phyloP scores from a whole-genome alignment of 768 basidiomycete species.

The Nidularia pulvinata region DNA sequence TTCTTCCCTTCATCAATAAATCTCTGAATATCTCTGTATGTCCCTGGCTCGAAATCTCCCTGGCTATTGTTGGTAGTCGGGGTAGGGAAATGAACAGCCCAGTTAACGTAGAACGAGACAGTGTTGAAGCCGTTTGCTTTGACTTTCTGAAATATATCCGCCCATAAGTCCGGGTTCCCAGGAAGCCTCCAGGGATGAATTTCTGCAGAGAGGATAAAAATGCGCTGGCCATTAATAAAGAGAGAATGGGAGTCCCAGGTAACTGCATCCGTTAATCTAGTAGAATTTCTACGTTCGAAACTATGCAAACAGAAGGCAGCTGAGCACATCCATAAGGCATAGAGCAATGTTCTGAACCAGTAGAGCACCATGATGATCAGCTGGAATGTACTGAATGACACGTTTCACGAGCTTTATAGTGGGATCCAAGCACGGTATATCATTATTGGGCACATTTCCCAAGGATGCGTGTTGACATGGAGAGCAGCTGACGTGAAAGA shows the following conservation, averaged over 20 bases:
- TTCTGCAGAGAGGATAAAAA: conserved; percentile 63
- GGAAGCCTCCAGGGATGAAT: conserved; percentile 61
- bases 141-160: conserved; percentile 62
- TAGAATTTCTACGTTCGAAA: conserved; percentile 18
- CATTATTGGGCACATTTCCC: too few species aligned
- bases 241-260: conserved; percentile 64
- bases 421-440: too few species aligned
- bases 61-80: conserved; percentile 37
- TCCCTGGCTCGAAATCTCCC: conserved; percentile 47
- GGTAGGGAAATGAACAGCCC: conserved; percentile 55
- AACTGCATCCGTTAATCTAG: conserved; percentile 44
- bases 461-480: too few species aligned
- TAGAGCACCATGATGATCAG: not conserved
- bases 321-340: not conserved
- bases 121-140: conserved; percentile 63
- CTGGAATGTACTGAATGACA: too few species aligned
- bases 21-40: conserved; percentile 49
- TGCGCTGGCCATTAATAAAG: conserved; percentile 53
- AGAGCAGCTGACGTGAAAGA: too few species aligned
- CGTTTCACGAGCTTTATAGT: too few species aligned
- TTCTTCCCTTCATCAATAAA: conserved; percentile 52
- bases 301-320: not conserved
- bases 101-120: conserved; percentile 60
- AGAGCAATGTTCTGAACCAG: not conserved
- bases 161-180: conserved; percentile 50